Conservation (phyloP, 2,329 filamentous ascomycete species). For the Verticillium klebahnii region DNA sequence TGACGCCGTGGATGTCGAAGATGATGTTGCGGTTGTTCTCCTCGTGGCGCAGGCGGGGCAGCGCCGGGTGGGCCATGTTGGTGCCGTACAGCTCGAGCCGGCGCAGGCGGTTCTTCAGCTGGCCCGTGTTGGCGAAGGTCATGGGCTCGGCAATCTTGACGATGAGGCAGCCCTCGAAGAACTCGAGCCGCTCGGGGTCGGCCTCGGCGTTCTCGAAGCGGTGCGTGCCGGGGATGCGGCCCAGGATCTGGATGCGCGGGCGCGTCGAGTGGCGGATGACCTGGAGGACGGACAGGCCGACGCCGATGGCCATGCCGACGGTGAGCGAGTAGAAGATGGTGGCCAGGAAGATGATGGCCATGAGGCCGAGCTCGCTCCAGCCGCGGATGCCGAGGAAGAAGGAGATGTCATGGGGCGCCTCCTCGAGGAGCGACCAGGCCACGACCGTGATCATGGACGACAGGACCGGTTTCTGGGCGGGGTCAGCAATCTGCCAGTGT, state of each 20-base stretch:
- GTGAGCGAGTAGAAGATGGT: conserved; percentile 96
- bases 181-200: conserved; percentile 70
- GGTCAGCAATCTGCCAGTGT: background rate
- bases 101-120: conserved; percentile 77
- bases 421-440: conserved; percentile 89
- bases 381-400: conserved; percentile 87
- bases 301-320: conserved; percentile 87
- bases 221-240: conserved; percentile 77
- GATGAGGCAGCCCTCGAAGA: conserved; percentile 87
- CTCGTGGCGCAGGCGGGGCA: conserved; percentile 72
- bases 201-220: conserved; percentile 82
- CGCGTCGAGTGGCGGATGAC: conserved; percentile 88
- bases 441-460: conserved; percentile 94
- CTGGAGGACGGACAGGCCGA: conserved; percentile 83
- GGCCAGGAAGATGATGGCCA: conserved; percentile 83
- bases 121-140: conserved; percentile 94
- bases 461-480: conserved; percentile 76
- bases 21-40: conserved; percentile 89
- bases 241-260: conserved; percentile 92
- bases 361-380: conserved; percentile 80
- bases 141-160: conserved; percentile 97
- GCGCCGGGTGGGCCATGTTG: conserved; percentile 74
- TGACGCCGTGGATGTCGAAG: conserved; percentile 97
- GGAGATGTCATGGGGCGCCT: conserved; percentile 84
- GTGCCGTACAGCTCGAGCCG: conserved; percentile 91